Evolutionary conservation across 2,329 filamentous ascomycete species (phyloP), one percentile per base, ranked within the genome.

Genomic region (Torrubiella hemipterigena): DNA sequence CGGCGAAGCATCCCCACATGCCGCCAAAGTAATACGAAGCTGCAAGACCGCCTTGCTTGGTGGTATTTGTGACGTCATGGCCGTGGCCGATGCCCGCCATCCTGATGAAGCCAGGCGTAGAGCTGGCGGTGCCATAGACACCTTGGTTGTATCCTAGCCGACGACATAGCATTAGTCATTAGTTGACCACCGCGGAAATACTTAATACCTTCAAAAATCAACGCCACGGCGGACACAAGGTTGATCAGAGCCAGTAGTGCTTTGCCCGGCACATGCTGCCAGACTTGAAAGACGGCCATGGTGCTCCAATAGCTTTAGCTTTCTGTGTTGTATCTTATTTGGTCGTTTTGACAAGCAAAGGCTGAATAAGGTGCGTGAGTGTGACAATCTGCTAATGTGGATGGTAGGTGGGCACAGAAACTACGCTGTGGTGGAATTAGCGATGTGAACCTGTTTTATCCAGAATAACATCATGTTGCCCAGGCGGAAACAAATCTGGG

Each of bases 1-100:
- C 64, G 9, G 53, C 44, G 40, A 67, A 67, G 40, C 63, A 67
- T 8, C 63, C 64, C 29, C 60, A 58, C 33, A 68, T 63, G 15
- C 54, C 56, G 6, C 66, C 66, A 14, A 69, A 50, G 39, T 69
- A 69, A 42, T 69, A 69, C 4, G 65, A 52, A 14, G 64, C 61
- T 17, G 66, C 61, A 28, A 69, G 59, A 25, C 65, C 65, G 6
- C 66, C 66, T 42, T 69, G 60, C 35, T 67, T 59, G 4, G 59
- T 56, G 14, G 56, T 54, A 41, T 64, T 48, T 9, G 63, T 68
- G 20, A 69, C 56, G 3, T 50, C 58, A 17, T 61, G 65, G 39
- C 63, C 58, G 2, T 54, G 40, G 13, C 66, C 64, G 27, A 69
- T 67, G 25, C 56, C 55, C 7, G 65, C 60, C 40, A 54, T 49